phyloP scores from a whole-genome alignment of 176 grass and related monocot genomes.

The Raddia distichophylla region DNA sequence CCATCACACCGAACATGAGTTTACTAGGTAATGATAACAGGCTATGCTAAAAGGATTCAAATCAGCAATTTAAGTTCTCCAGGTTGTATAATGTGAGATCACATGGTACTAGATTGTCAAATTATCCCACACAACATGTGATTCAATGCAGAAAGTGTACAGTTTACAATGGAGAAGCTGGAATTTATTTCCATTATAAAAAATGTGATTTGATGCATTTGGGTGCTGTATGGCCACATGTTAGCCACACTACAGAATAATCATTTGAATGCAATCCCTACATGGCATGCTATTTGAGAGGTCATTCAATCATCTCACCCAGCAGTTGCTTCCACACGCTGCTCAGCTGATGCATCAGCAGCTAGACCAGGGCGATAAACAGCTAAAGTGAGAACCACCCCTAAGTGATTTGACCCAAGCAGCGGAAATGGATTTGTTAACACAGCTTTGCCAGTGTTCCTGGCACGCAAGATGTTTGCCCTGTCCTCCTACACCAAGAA shows the following conservation, averaged over 20 bases:
- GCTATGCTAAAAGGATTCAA: neutral
- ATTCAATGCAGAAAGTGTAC: neutral
- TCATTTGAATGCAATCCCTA: neutral
- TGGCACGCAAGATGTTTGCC: conserved; percentile 87
- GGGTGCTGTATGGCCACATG: neutral
- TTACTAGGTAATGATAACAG: neutral
- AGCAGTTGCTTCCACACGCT: conserved; percentile 82
- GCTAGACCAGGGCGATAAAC: conserved; percentile 73
- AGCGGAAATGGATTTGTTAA: conserved; percentile 89
- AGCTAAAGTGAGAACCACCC: conserved; percentile 96
- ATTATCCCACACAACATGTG: neutral
- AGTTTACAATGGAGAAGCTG: too few species aligned
- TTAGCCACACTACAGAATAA: conserved; percentile 7
- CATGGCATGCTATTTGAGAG: neutral
- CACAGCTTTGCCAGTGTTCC: conserved; percentile 89
- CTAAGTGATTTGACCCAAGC: conserved; percentile 89
- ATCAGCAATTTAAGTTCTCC: neutral
- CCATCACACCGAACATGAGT: neutral
- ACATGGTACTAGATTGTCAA: neutral
- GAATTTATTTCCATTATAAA: too few species aligned
- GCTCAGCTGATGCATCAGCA: conserved; percentile 69
- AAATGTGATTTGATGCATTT: conserved; percentile 5
- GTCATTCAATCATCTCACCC: conserved; percentile 60
- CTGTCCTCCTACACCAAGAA: conserved; percentile 67
- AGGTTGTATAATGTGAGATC: neutral